Evolutionary conservation across 2,329 filamentous ascomycete genomes (phyloP).

Genomic region (Arthrinium phaeospermum): DNA sequence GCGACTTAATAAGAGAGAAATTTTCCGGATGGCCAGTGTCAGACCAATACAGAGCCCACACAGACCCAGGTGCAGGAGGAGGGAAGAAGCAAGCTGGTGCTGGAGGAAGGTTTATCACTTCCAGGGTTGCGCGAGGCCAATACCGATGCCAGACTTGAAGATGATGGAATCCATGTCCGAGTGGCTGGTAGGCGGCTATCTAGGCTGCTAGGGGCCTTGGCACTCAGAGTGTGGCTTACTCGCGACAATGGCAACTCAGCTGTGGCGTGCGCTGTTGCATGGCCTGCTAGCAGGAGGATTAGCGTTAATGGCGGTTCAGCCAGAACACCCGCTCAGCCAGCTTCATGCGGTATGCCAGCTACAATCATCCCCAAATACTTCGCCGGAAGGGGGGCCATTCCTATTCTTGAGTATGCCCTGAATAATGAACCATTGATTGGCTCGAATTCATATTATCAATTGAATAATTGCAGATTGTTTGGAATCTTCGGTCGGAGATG

Average conservation of each 20-base stretch:
- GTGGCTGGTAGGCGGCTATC: constrained; percentile 3
- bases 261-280: background rate
- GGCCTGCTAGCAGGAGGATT: background rate
- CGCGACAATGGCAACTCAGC: background rate
- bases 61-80: background rate
- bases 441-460: background rate
- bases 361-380: no score
- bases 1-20: background rate
- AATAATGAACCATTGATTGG: background rate
- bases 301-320: background rate
- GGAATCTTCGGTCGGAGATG: background rate
- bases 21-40: background rate
- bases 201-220: background rate
- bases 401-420: background rate
- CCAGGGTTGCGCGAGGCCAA: background rate
- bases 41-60: background rate
- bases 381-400: no score
- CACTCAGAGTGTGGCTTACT: background rate
- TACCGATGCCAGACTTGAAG: background rate
- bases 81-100: background rate
- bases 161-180: background rate
- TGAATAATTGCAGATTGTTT: background rate
- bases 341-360: no score
- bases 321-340: background rate
- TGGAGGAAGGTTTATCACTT: background rate